A percentile compares a stretch with the other conserved stretches of the same genome.
These are phyloP conservation scores for Yamadazyma diddensiae DNA, from an alignment of 1,139 yeast genomes.

Conservation along the genomic window DNA sequence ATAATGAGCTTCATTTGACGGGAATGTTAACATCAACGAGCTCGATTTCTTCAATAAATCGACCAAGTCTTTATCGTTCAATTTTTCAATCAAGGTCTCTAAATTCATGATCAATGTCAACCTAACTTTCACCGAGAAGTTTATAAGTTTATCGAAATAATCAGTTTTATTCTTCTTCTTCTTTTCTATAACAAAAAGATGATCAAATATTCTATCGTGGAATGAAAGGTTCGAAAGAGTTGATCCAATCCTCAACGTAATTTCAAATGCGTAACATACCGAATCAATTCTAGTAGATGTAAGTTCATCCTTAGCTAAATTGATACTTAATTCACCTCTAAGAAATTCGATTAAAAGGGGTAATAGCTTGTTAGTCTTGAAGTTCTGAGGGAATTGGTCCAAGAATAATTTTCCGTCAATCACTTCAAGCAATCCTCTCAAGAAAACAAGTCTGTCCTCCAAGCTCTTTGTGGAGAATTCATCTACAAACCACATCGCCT, in stretches of 20 bases:
- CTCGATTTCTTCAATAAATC: slow-evolving; percentile 29
- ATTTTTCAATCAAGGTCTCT: slow-evolving; percentile 47
- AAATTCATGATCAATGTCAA: slow-evolving; percentile 54
- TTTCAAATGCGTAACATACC: neutral
- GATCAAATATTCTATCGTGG: slow-evolving; percentile 58
- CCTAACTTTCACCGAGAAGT: slow-evolving; percentile 33
- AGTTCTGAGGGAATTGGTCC: slow-evolving; percentile 65
- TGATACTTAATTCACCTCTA: slow-evolving; percentile 30
- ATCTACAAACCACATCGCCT: slow-evolving; percentile 79
- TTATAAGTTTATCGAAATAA: slow-evolving; percentile 38
- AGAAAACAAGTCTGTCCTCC: slow-evolving; percentile 66
- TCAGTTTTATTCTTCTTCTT: slow-evolving; percentile 31
- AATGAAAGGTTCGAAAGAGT: slow-evolving; percentile 74
- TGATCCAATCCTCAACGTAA: slow-evolving; percentile 53
- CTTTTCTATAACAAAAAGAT: slow-evolving; percentile 29
- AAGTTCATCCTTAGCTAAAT: slow-evolving; percentile 12
- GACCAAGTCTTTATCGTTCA: slow-evolving; percentile 46
- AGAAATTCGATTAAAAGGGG: slow-evolving; percentile 60
- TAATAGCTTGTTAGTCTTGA: slow-evolving; percentile 69
- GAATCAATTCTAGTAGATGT: slow-evolving; percentile 45
- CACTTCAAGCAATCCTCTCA: slow-evolving; percentile 54
- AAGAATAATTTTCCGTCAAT: slow-evolving; percentile 36
- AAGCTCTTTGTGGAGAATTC: slow-evolving; percentile 74
- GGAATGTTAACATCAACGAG: slow-evolving; percentile 26
- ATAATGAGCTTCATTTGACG: slow-evolving; percentile 24